Percentiles rank a stretch among this genome's conserved stretches.
Conservation (phyloP, 2,329 filamentous ascomycete species). For the Colletotrichum neosansevieriae region DNA sequence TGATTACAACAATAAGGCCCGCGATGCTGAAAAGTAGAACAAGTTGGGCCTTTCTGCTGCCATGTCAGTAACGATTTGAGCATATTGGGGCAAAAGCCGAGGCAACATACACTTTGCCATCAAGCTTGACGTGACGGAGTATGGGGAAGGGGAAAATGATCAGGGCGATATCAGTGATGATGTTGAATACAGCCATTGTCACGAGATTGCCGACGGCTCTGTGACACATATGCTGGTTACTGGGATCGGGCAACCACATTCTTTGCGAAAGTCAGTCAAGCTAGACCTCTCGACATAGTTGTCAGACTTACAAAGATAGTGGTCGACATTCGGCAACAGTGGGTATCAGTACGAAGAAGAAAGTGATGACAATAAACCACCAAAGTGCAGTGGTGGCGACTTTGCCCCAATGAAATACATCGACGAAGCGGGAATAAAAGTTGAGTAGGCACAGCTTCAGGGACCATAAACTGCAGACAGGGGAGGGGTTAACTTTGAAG, state of each 20-base stretch:
- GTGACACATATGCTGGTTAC: slow-evolving; percentile 41
- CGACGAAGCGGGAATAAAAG: slow-evolving; percentile 49
- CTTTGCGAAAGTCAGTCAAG: background rate
- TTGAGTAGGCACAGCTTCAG: slow-evolving; percentile 47
- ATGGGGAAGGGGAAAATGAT: slow-evolving; percentile 49
- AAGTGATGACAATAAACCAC: slow-evolving; percentile 46
- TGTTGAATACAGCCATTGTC: slow-evolving; percentile 48
- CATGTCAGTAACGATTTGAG: background rate
- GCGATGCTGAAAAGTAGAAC: slow-evolving; percentile 46
- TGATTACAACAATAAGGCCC: slow-evolving; percentile 46
- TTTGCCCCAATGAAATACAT: slow-evolving; percentile 43
- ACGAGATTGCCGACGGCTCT: slow-evolving; percentile 46
- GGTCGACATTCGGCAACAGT: slow-evolving; percentile 47
- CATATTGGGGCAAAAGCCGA: no score
- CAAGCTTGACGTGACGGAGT: slow-evolving; percentile 43
- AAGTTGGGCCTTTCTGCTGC: slow-evolving; percentile 41
- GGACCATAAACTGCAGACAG: slow-evolving; percentile 45
- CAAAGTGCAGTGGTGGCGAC: slow-evolving; percentile 42
- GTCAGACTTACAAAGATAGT: slow-evolving; percentile 41
- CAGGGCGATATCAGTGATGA: slow-evolving; percentile 46
- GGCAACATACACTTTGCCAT: slow-evolving; percentile 39
- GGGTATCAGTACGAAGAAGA: slow-evolving; percentile 45
- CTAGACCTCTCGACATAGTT: fast-evolving
- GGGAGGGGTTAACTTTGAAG: background rate
- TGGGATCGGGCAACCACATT: slow-evolving; percentile 31